phyloP scores from a whole-genome alignment of 768 basidiomycete species.

The Tulasnella sp. region DNA sequence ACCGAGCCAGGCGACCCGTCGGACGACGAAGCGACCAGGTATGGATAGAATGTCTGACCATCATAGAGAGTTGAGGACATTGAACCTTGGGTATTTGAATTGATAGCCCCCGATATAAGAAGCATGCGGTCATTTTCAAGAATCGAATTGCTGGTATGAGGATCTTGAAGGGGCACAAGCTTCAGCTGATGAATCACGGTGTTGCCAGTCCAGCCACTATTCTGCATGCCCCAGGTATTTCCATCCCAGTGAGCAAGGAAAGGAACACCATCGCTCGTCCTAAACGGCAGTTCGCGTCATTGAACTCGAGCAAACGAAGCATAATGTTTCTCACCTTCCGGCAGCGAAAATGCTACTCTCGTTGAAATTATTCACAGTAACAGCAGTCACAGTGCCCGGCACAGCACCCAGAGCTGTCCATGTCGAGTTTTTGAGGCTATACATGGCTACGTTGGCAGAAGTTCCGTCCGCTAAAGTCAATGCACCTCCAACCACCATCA shows the following conservation, averaged over 20 bases:
- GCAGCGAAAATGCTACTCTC: conserved; percentile 83
- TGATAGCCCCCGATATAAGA: conserved; percentile 76
- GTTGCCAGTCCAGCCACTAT: conserved; percentile 43
- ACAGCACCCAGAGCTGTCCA: conserved; percentile 71
- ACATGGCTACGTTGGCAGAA: conserved; percentile 69
- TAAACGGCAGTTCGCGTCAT: neutral
- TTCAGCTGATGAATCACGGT: conserved; percentile 75
- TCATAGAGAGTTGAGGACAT: conserved; percentile 86
- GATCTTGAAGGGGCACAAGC: conserved; percentile 83
- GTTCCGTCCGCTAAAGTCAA: conserved; percentile 63
- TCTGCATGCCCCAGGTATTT: conserved; percentile 61
- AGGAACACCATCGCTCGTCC: conserved; percentile 38
- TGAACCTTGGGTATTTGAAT: conserved; percentile 66
- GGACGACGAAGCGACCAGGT: conserved; percentile 62
- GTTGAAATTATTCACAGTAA: conserved; percentile 80
- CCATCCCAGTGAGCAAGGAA: conserved; percentile 90
- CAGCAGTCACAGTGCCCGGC: conserved; percentile 86
- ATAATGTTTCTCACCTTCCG: conserved; percentile 58
- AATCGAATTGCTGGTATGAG: conserved; percentile 64
- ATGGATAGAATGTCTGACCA: conserved; percentile 76
- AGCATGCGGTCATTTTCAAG: conserved; percentile 85
- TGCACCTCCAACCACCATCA: conserved; percentile 75
- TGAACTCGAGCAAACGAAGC: neutral
- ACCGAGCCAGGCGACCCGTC: conserved; percentile 68
- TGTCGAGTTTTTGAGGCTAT: conserved; percentile 62